A percentile compares a stretch with the other conserved stretches of the same genome.
Evolutionary conservation across 2,329 filamentous ascomycete species (phyloP).

Genomic region (Colletotrichum cordylinicola): DNA sequence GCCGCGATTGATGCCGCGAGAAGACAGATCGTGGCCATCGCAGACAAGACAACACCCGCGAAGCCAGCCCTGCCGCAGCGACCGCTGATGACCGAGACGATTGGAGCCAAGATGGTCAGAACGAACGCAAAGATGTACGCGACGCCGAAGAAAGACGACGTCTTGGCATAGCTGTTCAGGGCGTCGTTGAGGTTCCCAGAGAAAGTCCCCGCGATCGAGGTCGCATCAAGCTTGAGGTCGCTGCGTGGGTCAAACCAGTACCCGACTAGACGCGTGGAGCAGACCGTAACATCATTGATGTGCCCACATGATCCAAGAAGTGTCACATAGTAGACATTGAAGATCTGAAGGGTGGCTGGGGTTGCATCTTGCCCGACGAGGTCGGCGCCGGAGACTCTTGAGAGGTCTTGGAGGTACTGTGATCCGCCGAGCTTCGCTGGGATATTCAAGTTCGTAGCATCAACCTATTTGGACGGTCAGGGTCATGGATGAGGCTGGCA

Average conservation of each 20-base stretch:
- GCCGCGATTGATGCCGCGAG: conserved; percentile 30
- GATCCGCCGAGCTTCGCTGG: conserved; percentile 36
- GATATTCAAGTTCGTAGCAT: conserved; percentile 31
- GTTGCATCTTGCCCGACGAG: conserved; percentile 33
- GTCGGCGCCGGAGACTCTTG: conserved; percentile 34
- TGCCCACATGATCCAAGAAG: conserved; percentile 38
- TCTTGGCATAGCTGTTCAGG: conserved; percentile 29
- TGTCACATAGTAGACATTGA: conserved; percentile 33
- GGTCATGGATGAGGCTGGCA: too few relatives aligned
- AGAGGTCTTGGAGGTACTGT: conserved; percentile 35
- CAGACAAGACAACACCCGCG: conserved; percentile 23
- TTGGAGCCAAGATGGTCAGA: conserved; percentile 25
- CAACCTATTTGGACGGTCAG: conserved; percentile 28
- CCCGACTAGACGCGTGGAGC: conserved; percentile 31
- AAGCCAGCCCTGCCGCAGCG: conserved; percentile 21
- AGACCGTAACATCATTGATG: conserved; percentile 26
- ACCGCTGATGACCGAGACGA: conserved; percentile 25
- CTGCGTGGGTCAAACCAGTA: conserved; percentile 35
- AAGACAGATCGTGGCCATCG: conserved; percentile 29
- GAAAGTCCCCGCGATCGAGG: conserved; percentile 25
- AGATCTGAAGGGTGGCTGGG: conserved; percentile 31
- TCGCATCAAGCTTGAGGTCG: conserved; percentile 33
- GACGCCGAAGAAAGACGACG: conserved; percentile 31
- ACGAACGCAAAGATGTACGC: conserved; percentile 33
- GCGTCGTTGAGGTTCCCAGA: conserved; percentile 26